Conservation (phyloP, 352 stramenopile species). For the Pythium aphanidermatum region DNA sequence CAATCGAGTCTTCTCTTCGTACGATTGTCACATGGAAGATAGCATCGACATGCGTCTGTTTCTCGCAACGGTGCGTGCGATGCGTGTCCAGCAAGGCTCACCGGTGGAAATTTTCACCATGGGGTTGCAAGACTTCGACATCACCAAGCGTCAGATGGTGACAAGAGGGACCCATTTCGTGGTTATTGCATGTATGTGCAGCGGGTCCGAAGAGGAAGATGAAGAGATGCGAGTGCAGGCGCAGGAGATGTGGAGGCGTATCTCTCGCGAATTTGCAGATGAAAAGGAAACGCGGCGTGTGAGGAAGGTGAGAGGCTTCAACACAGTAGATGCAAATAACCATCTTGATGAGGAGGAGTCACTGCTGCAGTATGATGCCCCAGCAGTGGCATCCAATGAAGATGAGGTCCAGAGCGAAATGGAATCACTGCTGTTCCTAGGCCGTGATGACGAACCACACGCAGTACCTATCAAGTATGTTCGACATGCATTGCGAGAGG, state of each 20-base stretch:
- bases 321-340: background rate
- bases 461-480: constrained; percentile 36
- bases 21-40: constrained; percentile 42
- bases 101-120: constrained; percentile 40
- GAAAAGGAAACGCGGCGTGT: constrained; percentile 18
- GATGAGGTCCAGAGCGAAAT: constrained; percentile 25
- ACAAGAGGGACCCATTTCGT: constrained; percentile 13
- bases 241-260: constrained; percentile 17
- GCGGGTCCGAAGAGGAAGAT: constrained; percentile 35
- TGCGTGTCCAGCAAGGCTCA: constrained; percentile 54
- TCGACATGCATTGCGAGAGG: constrained; percentile 24
- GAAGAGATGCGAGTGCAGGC: constrained; percentile 22
- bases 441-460: constrained; percentile 20
- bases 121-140: constrained; percentile 43
- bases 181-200: constrained; percentile 33
- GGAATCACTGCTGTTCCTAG: constrained; percentile 22
- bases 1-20: constrained; percentile 61
- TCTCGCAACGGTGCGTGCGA: constrained; percentile 36
- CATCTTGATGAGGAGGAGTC: background rate
- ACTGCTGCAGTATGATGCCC: background rate
- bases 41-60: constrained; percentile 47
- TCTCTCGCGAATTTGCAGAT: constrained; percentile 4
- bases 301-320: constrained; percentile 10
- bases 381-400: background rate
- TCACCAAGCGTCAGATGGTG: constrained; percentile 22